These are phyloP conservation scores for Aaosphaeria pasadenensis DNA, from an alignment of 2,329 filamentous ascomycete genomes.

Conservation along the genomic window DNA sequence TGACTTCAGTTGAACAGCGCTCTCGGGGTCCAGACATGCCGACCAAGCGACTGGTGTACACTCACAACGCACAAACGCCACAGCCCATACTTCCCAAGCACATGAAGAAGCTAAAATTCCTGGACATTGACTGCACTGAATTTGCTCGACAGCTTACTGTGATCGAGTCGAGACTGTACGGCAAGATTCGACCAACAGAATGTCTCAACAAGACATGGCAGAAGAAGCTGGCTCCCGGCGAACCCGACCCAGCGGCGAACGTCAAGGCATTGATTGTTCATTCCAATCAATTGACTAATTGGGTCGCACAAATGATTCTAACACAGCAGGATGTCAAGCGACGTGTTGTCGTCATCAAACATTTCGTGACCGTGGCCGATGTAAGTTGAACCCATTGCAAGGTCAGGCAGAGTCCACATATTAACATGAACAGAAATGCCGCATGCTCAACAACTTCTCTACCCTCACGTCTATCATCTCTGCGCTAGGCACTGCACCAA, in stretches of 20 bases:
- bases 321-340: conserved; percentile 94
- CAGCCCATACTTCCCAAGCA: conserved; percentile 94
- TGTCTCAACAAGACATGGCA: conserved; percentile 99
- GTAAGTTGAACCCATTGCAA: conserved; percentile 53
- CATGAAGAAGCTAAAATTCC: conserved; percentile 98
- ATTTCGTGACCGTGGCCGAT: conserved; percentile 94
- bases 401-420: neutral
- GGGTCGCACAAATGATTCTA: conserved; percentile 98
- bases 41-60: conserved; percentile 82
- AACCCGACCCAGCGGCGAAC: conserved; percentile 84
- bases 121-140: conserved; percentile 93
- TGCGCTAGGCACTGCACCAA: conserved; percentile 88
- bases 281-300: conserved; percentile 98
- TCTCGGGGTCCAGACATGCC: conserved; percentile 84
- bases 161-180: conserved; percentile 91
- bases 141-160: conserved; percentile 98
- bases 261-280: conserved; percentile 96
- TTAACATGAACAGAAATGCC: conserved; percentile 72
- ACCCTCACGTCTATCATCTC: conserved; percentile 97
- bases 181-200: conserved; percentile 93
- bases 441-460: conserved; percentile 90
- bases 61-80: conserved; percentile 76
- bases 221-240: conserved; percentile 81
- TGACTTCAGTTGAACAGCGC: conserved; percentile 84
- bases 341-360: conserved; percentile 94